Evolutionary conservation across 768 basidiomycete species (phyloP), one percentile per base, ranked within the genome.

Genomic region (Boletus rubropictus): DNA sequence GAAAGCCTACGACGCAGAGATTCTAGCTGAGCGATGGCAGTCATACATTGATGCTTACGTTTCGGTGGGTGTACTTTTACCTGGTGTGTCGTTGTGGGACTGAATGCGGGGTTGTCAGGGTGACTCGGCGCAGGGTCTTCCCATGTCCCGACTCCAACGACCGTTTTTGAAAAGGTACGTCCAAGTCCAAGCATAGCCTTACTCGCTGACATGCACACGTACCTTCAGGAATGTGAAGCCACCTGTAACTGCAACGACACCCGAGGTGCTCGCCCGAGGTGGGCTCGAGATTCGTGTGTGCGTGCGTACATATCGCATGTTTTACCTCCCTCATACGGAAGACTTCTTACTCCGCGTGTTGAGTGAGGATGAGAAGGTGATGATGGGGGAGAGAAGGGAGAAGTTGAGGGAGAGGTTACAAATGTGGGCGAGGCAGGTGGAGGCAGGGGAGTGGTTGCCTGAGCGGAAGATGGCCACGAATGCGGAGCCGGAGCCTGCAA

Each of bases 271-370:
- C 24, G 73, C 80, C 1, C 72, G 62, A 31, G 83, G 84, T 27
- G 76, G 76, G 3, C 74, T 94, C 15, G 87, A 90, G 64, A 87
- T 89, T 61, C 85, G 85, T 52, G 79, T 96, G 47, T 95, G 93
- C 65, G 53, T 21, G 15, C 55, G 59, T 4, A 60, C 59, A n/a
- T 60, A 60, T 9, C 59, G 59, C 24, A 40, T 60, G 36, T 60
- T 60, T 33, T 60, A 60, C 25, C 60, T 60, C 37, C 57, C 59
- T 2, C 54, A 60, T 3, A 60, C 59, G 15, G 59, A 60, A 33
- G 59, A 60, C 40, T 60, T 62, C 46, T 46, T 60, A 31, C 8
- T 59, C 21, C 54, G 7, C 9, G 17, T 46, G 27, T 12, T 37
- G 41, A 46, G 8, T 3, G 49, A 56, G 8, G 54, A 49, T 0